These are phyloP conservation scores for Penicillium hordei DNA, from an alignment of 2,329 filamentous ascomycete genomes.

Conservation along the genomic window DNA sequence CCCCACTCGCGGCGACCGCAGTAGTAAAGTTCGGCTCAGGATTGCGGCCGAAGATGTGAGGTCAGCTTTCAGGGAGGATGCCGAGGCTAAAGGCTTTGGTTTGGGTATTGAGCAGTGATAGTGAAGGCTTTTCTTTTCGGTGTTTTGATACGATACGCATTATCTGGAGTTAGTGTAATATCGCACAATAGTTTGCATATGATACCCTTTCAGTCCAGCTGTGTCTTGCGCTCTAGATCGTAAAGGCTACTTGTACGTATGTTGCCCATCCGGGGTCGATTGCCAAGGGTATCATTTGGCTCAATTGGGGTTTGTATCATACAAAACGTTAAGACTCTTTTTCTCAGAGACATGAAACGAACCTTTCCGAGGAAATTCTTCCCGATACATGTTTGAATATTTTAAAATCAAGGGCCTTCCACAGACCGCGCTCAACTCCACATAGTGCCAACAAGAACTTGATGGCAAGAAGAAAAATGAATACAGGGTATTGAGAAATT, in stretches of 20 bases:
- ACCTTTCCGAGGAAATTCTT: conserved; percentile 1
- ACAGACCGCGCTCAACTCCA: conserved; percentile 35
- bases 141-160: conserved; percentile 7
- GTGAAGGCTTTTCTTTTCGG: background rate
- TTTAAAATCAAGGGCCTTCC: conserved; percentile 8
- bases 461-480: conserved; percentile 17
- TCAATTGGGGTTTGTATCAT: conserved; percentile 1
- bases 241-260: background rate
- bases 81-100: conserved; percentile 77
- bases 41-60: conserved; percentile 90
- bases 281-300: background rate
- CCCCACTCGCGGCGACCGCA: conserved; percentile 72
- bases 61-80: conserved; percentile 83
- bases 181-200: conserved; percentile 12
- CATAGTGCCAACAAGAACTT: conserved; percentile 25
- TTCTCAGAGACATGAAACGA: conserved; percentile 8
- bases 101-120: conserved; percentile 48
- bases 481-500: conserved; percentile 25
- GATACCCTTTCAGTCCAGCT: conserved; percentile 18
- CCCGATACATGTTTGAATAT: conserved; percentile 6
- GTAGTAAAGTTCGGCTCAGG: conserved; percentile 80
- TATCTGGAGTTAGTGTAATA: conserved; percentile 12
- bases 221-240: background rate
- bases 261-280: background rate
- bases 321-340: conserved; percentile 12